A percentile compares a stretch with the other conserved stretches of the same genome.
phyloP scores from a whole-genome alignment of 2,329 filamentous ascomycete species.

The Pseudogymnoascus sp. region DNA sequence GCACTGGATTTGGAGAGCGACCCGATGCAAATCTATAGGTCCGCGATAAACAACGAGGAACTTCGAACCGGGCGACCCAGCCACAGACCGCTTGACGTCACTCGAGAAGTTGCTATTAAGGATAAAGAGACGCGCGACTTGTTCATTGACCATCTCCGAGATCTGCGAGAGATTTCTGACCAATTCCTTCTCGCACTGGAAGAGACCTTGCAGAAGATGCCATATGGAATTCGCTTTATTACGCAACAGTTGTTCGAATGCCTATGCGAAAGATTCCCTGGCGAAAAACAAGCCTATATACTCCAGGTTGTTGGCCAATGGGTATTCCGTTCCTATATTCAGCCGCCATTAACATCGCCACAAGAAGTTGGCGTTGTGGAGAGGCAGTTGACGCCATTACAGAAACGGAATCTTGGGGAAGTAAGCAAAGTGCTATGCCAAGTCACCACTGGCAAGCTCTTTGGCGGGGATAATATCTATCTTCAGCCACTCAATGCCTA shows the following conservation, averaged over 20 bases:
- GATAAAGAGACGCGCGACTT: conserved; percentile 86
- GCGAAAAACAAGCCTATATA: conserved; percentile 68
- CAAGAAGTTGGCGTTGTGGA: conserved; percentile 92
- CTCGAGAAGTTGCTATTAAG: conserved; percentile 88
- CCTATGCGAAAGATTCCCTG: conserved; percentile 67
- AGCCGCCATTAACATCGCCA: conserved; percentile 79
- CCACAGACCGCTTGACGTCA: conserved; percentile 71
- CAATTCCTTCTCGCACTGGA: conserved; percentile 79
- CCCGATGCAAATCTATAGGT: conserved; percentile 92
- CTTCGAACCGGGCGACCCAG: conserved; percentile 82
- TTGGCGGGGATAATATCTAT: conserved; percentile 92
- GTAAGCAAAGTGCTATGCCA: conserved; percentile 89
- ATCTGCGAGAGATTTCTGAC: conserved; percentile 88
- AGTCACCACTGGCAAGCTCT: conserved; percentile 77
- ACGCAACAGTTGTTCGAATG: conserved; percentile 78
- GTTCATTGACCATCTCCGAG: conserved; percentile 90
- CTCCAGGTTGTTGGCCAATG: conserved; percentile 82
- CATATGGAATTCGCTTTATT: conserved; percentile 84
- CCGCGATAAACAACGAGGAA: conserved; percentile 94
- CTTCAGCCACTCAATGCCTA: conserved; percentile 92
- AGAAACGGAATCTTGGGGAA: conserved; percentile 86
- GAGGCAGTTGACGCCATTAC: conserved; percentile 76
- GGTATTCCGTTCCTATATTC: conserved; percentile 90
- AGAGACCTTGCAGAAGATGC: conserved; percentile 78
- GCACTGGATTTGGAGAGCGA: conserved; percentile 91